phyloP scores from a whole-genome alignment of 257 asterid genomes.

The Gardenia jasminoides region DNA sequence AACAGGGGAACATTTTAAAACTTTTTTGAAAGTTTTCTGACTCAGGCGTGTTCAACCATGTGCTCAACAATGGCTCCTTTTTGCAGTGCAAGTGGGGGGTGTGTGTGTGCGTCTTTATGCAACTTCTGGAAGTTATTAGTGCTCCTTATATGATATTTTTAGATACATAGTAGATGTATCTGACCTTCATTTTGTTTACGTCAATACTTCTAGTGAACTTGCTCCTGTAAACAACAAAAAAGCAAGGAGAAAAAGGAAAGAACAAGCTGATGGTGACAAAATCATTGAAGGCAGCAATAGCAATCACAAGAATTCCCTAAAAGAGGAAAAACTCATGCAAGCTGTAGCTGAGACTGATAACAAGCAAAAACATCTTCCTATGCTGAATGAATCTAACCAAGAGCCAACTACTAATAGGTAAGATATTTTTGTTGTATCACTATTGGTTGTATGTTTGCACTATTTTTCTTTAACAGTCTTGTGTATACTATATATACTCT shows the following conservation, averaged over 20 bases:
- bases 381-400: slow-evolving; percentile 3
- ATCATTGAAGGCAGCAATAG: slow-evolving; percentile 25
- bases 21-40: neutral
- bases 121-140: neutral
- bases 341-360: slow-evolving; percentile 23
- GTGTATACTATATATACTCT: neutral
- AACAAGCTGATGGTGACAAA: slow-evolving; percentile 32
- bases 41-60: neutral
- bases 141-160: neutral
- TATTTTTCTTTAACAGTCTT: neutral
- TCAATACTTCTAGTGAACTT: slow-evolving; percentile 26
- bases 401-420: slow-evolving; percentile 32
- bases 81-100: neutral
- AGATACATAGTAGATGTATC: slow-evolving; percentile 19
- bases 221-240: slow-evolving; percentile 20
- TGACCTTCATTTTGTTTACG: slow-evolving; percentile 14
- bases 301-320: slow-evolving; percentile 18
- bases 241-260: slow-evolving; percentile 59
- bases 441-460: slow-evolving; percentile 1
- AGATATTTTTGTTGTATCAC: slow-evolving; percentile 18
- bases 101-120: neutral
- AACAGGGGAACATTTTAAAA: neutral
- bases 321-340: slow-evolving; percentile 35
- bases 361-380: slow-evolving; percentile 8
- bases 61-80: neutral